Base-by-base conservation (phyloP, 345 rosid species). In the Lepidium didymum region DNA sequence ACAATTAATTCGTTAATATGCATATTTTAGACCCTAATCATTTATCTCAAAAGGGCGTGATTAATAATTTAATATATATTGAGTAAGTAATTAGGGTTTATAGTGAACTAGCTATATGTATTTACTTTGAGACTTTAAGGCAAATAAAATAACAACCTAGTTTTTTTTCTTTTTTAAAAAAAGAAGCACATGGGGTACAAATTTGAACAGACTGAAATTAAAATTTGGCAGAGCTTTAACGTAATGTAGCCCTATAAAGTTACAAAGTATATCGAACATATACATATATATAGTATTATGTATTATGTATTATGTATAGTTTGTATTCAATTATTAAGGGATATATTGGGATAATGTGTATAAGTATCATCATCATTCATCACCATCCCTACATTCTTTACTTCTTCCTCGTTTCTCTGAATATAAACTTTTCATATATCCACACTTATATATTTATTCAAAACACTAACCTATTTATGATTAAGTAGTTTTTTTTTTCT, bases 71-170 rank as follows among this genome's bases (percentile, higher is more conserved):
- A n/a, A 21, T 31, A 2, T 23, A 34, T 49, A n/a, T 42, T 21
- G 31, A 34, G 56, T 10, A 45, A 29, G 9, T n/a, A n/a, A n/a
- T 72, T 72, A 64, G 76, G 76, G 76, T 38, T 64, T 63, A 10
- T 64, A 55, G 10, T 63, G 23, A 71, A 38, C 8, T 21, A 56
- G 14, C n/a, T n/a, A n/a, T n/a, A 6, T 52, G 29, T 70, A 62
- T 34, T 14, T 35, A 36, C 31, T 34, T 52, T 8, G 47, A 62
- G 23, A 53, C 15, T 13, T 44, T 5, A 23, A 19, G 36, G n/a
- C 25, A 31, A 51, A 6, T 7, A 7, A 49, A 69, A 4, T 27
- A 50, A 29, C 27, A 60, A 61, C 54, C 53, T 52, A 61, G 18
- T 44, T 45, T 14, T 3, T n/a, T 7, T 44, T 27, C 45, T 29